Percentiles rank a stretch among this genome's conserved stretches.
These are phyloP conservation scores for Yamadazyma blattariae DNA, from an alignment of 1,139 yeast genomes.

Conservation along the genomic window DNA sequence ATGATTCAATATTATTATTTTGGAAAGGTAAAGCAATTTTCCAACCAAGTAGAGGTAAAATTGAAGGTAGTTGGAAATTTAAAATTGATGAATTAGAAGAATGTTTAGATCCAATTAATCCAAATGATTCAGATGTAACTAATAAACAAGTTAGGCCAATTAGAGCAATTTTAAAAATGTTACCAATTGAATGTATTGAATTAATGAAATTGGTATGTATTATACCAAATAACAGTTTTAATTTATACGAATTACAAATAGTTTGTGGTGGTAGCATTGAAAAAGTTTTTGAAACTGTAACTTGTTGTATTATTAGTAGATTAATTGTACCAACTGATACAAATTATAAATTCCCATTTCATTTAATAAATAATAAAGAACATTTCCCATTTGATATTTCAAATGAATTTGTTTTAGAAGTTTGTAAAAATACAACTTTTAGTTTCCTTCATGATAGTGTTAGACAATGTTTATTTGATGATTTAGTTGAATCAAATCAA, in stretches of 20 bases:
- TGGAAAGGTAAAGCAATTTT: constrained; percentile 11
- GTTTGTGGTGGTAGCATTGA: constrained; percentile 33
- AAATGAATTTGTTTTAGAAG: constrained; percentile 31
- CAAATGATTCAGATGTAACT: background rate
- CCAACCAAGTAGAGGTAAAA: constrained; percentile 6
- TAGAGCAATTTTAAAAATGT: background rate
- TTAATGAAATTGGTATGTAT: constrained; percentile 46
- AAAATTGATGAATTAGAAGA: background rate
- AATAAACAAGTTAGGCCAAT: background rate
- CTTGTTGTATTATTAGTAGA: constrained; percentile 30
- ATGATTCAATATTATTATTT: constrained; percentile 8
- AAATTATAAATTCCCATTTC: constrained; percentile 50
- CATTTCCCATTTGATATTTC: constrained; percentile 32
- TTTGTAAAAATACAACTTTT: constrained; percentile 33
- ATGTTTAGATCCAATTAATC: background rate
- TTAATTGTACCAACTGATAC: constrained; percentile 40
- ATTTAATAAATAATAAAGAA: constrained; percentile 21
- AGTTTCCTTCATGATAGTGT: constrained; percentile 38
- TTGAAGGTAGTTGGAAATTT: constrained; percentile 13
- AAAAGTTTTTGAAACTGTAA: constrained; percentile 26
- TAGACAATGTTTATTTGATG: constrained; percentile 23
- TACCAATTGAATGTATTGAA: constrained; percentile 17
- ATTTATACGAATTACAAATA: constrained; percentile 40
- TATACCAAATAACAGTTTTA: constrained; percentile 39
- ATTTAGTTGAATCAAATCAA: constrained; percentile 23